Base-by-base conservation (phyloP, 768 basidiomycete genomes). In the Glaciozyma antarctica region DNA sequence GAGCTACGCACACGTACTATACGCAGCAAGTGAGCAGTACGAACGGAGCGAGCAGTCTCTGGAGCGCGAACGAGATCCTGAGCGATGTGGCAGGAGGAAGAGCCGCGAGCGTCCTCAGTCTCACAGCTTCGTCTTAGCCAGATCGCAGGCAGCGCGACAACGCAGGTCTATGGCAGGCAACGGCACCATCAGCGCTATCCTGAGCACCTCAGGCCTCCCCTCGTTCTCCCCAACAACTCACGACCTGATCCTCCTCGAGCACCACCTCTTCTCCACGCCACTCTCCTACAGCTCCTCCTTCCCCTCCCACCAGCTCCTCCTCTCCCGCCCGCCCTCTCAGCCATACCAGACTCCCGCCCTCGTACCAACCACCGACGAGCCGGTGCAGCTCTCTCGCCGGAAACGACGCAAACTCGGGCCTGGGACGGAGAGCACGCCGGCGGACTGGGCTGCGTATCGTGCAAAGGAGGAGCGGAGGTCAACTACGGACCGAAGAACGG, bases 191-290 rank as follows among this genome's bases (percentile, higher is more conserved):
- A 41, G 38, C 13, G 8, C 38, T 7, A 41, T 68, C 17, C 48
- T 68, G 3, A 10, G 56, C 45, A 53, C 63, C 0, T 58, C 47
- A 0, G 22, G 55, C 17, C 38, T 68, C 5, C 63, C 67, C 7
- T 28, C 21, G 24, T 68, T 68, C 32, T 63, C 65, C 28, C 58
- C 45, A 1, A 6, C 17, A 13, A 60, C 67, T 1, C 58, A 64
- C n/a, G 61, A 65, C 32, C 58, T 68, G 48, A 13, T 53, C 12
- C 58, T 65, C 61, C 41, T 28, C 22, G 0, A 10, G 2, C 67
- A 68, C 58, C 58, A 68, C 61, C 67, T 68, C 61, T 24, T 68
- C 45, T 62, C 67, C 5, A 22, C 64, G 5, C 61, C 60, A 4
- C 53, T 49, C 57, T 53, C 57, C 19, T 34, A 45, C 55, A 4